Percentiles rank a stretch among this genome's conserved stretches.
Evolutionary conservation across 495 filamentous ascomycete genomes (phyloP).

Genomic region (Xylaria bambusicola): DNA sequence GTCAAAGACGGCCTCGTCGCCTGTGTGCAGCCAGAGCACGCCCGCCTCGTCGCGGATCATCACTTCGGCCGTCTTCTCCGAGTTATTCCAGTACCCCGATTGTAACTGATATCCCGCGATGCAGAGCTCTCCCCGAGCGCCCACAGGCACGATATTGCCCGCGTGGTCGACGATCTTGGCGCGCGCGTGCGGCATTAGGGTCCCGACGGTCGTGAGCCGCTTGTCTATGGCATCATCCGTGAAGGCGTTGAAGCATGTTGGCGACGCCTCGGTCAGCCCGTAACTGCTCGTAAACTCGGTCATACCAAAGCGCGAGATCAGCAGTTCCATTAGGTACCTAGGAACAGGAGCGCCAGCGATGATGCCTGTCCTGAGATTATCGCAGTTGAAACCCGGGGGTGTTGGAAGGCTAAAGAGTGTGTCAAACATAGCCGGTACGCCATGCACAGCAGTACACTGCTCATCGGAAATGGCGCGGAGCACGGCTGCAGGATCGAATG

Average conservation of each 20-base stretch:
- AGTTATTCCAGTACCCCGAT: slow-evolving; percentile 70
- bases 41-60: slow-evolving; percentile 61
- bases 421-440: slow-evolving; percentile 75
- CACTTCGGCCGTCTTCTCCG: slow-evolving; percentile 66
- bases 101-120: slow-evolving; percentile 70
- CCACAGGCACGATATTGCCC: slow-evolving; percentile 61
- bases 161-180: slow-evolving; percentile 67
- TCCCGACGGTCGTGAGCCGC: slow-evolving; percentile 64
- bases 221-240: slow-evolving; percentile 62
- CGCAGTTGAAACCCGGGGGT: slow-evolving; percentile 48
- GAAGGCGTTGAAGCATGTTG: slow-evolving; percentile 72
- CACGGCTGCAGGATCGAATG: slow-evolving; percentile 61
- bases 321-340: slow-evolving; percentile 61
- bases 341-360: slow-evolving; percentile 70
- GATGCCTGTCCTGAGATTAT: slow-evolving; percentile 66
- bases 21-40: slow-evolving; percentile 66
- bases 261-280: slow-evolving; percentile 70
- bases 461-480: slow-evolving; percentile 62
- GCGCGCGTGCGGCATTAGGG: slow-evolving; percentile 64
- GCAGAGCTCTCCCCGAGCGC: slow-evolving; percentile 63
- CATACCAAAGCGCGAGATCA: slow-evolving; percentile 64
- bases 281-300: slow-evolving; percentile 69
- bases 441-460: slow-evolving; percentile 68
- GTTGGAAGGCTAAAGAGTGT: slow-evolving; percentile 58
- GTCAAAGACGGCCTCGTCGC: slow-evolving; percentile 70